Conservation (phyloP, 2,329 filamentous ascomycete genomes). For the Cercospora janseana region DNA sequence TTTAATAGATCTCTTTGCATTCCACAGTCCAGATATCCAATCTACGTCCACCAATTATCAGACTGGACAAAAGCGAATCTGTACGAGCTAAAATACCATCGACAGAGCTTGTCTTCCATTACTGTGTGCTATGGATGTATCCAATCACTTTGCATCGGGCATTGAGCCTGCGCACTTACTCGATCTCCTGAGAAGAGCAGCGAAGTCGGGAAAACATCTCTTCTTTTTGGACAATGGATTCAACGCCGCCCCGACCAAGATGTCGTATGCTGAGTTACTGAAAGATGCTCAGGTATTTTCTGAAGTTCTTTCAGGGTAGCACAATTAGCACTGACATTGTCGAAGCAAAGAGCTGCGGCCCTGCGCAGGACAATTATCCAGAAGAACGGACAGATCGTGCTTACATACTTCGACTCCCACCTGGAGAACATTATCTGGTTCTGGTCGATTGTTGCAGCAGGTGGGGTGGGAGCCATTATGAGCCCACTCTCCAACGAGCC, state of each 20-base stretch:
- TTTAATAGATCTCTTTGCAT: no score
- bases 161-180: background rate
- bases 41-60: no score
- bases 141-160: background rate
- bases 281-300: constrained; percentile 15
- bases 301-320: background rate
- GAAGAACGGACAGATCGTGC: constrained; percentile 13
- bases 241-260: constrained; percentile 9
- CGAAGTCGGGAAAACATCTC: constrained; percentile 6
- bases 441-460: constrained; percentile 41
- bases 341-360: constrained; percentile 15
- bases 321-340: background rate
- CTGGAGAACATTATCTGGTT: constrained; percentile 43
- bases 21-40: no score
- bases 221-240: constrained; percentile 18
- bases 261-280: constrained; percentile 19
- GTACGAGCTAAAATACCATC: background rate
- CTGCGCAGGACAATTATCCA: constrained; percentile 19
- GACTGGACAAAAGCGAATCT: no score
- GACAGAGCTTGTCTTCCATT: background rate
- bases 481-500: constrained; percentile 25
- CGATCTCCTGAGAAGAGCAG: constrained; percentile 17
- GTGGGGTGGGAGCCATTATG: constrained; percentile 20
- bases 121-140: background rate
- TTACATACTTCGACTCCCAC: constrained; percentile 41